These are phyloP conservation scores for Solanum neorickii DNA, from an alignment of 257 asterid genomes.

Conservation along the genomic window DNA sequence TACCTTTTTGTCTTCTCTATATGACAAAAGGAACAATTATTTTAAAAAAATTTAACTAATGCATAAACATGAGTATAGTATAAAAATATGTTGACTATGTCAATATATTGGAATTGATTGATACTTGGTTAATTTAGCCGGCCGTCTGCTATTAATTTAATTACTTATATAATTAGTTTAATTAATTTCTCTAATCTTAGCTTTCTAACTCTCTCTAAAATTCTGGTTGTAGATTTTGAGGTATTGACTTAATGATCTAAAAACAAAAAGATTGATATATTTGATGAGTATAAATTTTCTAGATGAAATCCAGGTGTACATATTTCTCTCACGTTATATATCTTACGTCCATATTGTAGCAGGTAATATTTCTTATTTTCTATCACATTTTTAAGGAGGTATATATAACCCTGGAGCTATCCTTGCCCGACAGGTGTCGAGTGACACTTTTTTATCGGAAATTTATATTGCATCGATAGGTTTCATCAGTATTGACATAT, in stretches of 20 bases:
- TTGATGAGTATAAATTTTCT: neutral
- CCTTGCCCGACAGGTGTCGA: neutral
- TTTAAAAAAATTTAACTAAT: neutral
- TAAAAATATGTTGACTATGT: neutral
- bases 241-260: neutral
- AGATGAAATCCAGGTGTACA: neutral
- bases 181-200: neutral
- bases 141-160: neutral
- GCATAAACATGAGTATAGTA: neutral
- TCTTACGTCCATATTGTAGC: neutral
- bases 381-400: neutral
- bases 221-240: neutral
- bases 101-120: neutral
- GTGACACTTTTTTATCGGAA: neutral
- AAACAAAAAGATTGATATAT: neutral
- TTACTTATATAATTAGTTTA: neutral
- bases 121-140: neutral
- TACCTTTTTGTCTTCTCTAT: neutral
- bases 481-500: neutral
- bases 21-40: neutral
- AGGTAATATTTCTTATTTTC: neutral
- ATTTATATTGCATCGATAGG: neutral
- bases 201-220: neutral
- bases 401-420: neutral
- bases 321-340: neutral